These are phyloP conservation scores for Balakata baccata DNA, from an alignment of 345 rosid genomes.

Conservation along the genomic window DNA sequence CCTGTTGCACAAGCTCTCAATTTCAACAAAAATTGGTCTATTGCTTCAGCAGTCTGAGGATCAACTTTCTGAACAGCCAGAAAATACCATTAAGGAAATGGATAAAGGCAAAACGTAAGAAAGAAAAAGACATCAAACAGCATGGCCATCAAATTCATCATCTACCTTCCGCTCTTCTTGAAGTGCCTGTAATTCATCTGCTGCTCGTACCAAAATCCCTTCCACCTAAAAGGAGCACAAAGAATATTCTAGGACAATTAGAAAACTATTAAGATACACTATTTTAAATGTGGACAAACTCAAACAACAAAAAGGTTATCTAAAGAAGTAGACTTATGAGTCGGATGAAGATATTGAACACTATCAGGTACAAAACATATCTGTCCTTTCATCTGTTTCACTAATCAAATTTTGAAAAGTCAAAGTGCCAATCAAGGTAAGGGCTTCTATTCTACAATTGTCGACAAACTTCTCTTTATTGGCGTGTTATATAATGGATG, in stretches of 20 bases:
- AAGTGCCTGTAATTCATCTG: slow-evolving; percentile 77
- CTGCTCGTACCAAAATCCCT: slow-evolving; percentile 75
- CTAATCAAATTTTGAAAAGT: background rate
- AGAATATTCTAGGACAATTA: background rate
- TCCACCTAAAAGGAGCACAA: slow-evolving; percentile 45
- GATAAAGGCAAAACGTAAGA: background rate
- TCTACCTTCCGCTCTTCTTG: slow-evolving; percentile 87
- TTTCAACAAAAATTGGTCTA: slow-evolving; percentile 73
- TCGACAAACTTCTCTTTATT: too few species aligned
- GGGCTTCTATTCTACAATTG: background rate
- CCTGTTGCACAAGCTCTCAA: slow-evolving; percentile 77
- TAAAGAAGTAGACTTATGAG: background rate
- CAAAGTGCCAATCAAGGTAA: background rate
- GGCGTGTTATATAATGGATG: too few species aligned
- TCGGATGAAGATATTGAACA: background rate
- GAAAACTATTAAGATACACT: background rate
- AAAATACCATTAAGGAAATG: background rate
- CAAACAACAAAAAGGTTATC: background rate
- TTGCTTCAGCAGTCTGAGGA: slow-evolving; percentile 84
- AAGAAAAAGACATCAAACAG: background rate
- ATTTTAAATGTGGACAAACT: background rate
- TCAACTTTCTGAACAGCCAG: slow-evolving; percentile 62
- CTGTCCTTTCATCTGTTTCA: background rate
- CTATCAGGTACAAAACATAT: background rate
- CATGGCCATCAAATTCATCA: slow-evolving; percentile 8